Conservation (phyloP, 148 eudicot genomes). For the Rhododendron ovatum region DNA sequence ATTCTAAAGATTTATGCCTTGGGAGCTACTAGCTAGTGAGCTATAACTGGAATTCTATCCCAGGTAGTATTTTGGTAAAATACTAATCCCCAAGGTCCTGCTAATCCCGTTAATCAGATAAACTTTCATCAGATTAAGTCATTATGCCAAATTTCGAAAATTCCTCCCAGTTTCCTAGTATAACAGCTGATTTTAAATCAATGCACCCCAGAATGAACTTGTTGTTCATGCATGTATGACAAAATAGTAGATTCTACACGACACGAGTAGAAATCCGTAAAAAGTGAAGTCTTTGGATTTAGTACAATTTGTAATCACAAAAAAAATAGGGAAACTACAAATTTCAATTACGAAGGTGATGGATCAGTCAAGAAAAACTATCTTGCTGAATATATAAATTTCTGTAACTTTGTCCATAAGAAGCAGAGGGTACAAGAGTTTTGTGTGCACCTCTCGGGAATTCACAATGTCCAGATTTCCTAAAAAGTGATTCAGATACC, state of each 20-base stretch:
- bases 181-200: too few relatives aligned
- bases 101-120: neutral
- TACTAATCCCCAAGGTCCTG: neutral
- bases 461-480: slow-evolving; percentile 88
- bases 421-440: neutral
- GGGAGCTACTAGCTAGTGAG: neutral
- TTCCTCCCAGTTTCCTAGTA: too few relatives aligned
- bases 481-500: slow-evolving; percentile 85
- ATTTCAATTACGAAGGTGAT: neutral
- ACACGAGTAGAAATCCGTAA: too few relatives aligned
- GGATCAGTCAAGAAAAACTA: neutral
- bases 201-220: too few relatives aligned
- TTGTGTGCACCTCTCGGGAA: slow-evolving; percentile 63
- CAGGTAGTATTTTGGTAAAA: neutral
- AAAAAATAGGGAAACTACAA: neutral
- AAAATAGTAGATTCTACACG: too few relatives aligned
- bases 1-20: neutral
- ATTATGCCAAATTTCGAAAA: too few relatives aligned
- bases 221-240: too few relatives aligned
- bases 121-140: too few relatives aligned
- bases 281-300: too few relatives aligned
- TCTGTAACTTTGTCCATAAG: neutral
- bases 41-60: neutral
- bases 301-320: too few relatives aligned
- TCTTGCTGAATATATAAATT: neutral